phyloP scores from a whole-genome alignment of 345 rosid species.

The Brassica juncea region DNA sequence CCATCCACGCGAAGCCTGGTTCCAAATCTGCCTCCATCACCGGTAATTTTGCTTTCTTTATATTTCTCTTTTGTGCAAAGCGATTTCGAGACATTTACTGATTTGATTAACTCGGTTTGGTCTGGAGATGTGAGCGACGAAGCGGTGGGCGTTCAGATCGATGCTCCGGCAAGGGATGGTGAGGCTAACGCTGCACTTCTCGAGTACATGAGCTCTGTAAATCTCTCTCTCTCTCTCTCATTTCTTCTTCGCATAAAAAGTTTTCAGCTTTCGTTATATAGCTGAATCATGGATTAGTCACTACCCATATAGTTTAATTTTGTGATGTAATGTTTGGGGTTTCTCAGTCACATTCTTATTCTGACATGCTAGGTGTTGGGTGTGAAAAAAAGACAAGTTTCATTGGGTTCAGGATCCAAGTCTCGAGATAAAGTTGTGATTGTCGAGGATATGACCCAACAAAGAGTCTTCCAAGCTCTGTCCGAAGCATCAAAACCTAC shows the following conservation, averaged over 20 bases:
- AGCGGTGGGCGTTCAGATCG: conserved; percentile 82
- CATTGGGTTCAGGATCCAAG: conserved; percentile 79
- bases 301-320: neutral
- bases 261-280: conserved; percentile 2
- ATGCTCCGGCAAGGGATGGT: conserved; percentile 93
- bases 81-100: neutral
- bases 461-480: conserved; percentile 63
- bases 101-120: conserved; percentile 1
- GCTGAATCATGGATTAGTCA: conserved; percentile 1
- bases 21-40: conserved; percentile 86
- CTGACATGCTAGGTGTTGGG: conserved; percentile 59
- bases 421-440: conserved; percentile 88
- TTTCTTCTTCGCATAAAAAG: neutral
- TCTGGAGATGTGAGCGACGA: conserved; percentile 74
- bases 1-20: conserved; percentile 97
- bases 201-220: conserved; percentile 83
- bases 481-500: conserved; percentile 49
- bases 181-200: conserved; percentile 92
- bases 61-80: neutral
- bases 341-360: neutral
- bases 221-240: conserved; percentile 15
- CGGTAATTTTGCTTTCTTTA: conserved; percentile 39
- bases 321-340: neutral
- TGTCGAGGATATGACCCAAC: conserved; percentile 63
- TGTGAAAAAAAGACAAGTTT: conserved; percentile 82